These are phyloP conservation scores for Coemansia sp. DNA, from an alignment of 192 early-diverging fungal genomes.

Conservation along the genomic window DNA sequence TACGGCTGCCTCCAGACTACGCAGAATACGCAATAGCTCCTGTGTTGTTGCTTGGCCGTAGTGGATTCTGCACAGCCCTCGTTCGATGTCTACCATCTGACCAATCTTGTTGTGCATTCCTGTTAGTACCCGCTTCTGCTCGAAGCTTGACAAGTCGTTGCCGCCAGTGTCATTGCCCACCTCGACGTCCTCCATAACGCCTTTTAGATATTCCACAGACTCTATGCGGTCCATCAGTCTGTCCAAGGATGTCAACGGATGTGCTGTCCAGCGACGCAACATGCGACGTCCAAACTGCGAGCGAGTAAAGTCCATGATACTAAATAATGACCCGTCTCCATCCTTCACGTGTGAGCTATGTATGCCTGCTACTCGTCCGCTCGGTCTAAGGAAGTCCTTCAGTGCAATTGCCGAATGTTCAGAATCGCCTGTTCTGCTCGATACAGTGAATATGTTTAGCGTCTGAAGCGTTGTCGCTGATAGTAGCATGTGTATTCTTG, in stretches of 20 bases:
- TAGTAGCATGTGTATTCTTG: conserved; percentile 72
- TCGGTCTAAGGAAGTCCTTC: conserved; percentile 21
- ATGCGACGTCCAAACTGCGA: conserved; percentile 90
- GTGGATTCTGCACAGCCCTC: conserved; percentile 89
- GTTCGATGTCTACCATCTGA: conserved; percentile 84
- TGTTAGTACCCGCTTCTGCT: conserved; percentile 16
- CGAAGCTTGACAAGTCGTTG: not conserved
- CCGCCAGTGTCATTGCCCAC: not conserved
- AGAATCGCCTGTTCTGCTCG: conserved; percentile 28
- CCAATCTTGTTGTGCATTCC: conserved; percentile 53
- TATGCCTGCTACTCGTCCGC: conserved; percentile 6
- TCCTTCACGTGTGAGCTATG: conserved; percentile 19
- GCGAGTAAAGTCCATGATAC: conserved; percentile 76
- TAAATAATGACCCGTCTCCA: conserved; percentile 78
- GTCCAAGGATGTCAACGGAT: conserved; percentile 67
- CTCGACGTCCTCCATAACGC: conserved; percentile 52
- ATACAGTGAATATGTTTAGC: conserved; percentile 85
- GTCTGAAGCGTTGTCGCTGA: conserved; percentile 91
- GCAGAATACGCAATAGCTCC: conserved; percentile 75
- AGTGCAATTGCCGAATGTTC: conserved; percentile 15
- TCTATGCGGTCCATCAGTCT: conserved; percentile 76
- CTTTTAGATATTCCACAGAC: conserved; percentile 77
- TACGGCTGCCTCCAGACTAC: conserved; percentile 57
- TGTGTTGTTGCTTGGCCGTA: conserved; percentile 75
- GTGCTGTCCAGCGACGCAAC: conserved; percentile 84